These are phyloP conservation scores for Globisporangium acanthophoron DNA, from an alignment of 352 stramenopile genomes.

Conservation along the genomic window DNA sequence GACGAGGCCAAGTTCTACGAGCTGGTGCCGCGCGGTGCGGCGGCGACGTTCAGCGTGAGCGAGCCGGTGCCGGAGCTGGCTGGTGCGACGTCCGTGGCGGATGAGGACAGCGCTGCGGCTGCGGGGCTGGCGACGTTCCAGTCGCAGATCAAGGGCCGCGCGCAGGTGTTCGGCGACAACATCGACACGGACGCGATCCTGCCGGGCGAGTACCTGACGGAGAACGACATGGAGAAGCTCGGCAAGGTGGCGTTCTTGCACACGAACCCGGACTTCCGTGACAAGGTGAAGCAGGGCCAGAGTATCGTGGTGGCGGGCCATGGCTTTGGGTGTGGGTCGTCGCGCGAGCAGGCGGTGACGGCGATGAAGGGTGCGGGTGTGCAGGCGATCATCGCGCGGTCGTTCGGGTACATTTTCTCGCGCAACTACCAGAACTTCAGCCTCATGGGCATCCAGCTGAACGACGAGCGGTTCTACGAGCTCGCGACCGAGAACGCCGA, in stretches of 20 bases:
- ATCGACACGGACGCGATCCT: slow-evolving; percentile 85
- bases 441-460: slow-evolving; percentile 72
- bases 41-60: slow-evolving; percentile 35
- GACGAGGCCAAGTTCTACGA: slow-evolving; percentile 61
- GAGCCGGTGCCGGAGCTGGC: slow-evolving; percentile 56
- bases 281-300: slow-evolving; percentile 70
- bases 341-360: slow-evolving; percentile 79
- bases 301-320: slow-evolving; percentile 73
- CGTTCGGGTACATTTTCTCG: slow-evolving; percentile 86
- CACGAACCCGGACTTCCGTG: slow-evolving; percentile 83
- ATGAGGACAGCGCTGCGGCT: slow-evolving; percentile 57
- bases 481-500: slow-evolving; percentile 65
- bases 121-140: slow-evolving; percentile 19
- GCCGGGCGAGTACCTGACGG: slow-evolving; percentile 65
- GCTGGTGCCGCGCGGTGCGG: slow-evolving; percentile 44
- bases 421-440: slow-evolving; percentile 88
- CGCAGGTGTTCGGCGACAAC: slow-evolving; percentile 84
- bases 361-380: slow-evolving; percentile 76
- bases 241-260: slow-evolving; percentile 80
- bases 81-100: slow-evolving; percentile 24
- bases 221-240: slow-evolving; percentile 83
- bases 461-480: slow-evolving; percentile 81
- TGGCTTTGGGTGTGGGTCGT: slow-evolving; percentile 82
- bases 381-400: slow-evolving; percentile 76
- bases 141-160: slow-evolving; percentile 39